Evolutionary conservation across 441 rosid species (phyloP), one percentile per base, ranked within the genome.

Genomic region (Populus tomentosa): DNA sequence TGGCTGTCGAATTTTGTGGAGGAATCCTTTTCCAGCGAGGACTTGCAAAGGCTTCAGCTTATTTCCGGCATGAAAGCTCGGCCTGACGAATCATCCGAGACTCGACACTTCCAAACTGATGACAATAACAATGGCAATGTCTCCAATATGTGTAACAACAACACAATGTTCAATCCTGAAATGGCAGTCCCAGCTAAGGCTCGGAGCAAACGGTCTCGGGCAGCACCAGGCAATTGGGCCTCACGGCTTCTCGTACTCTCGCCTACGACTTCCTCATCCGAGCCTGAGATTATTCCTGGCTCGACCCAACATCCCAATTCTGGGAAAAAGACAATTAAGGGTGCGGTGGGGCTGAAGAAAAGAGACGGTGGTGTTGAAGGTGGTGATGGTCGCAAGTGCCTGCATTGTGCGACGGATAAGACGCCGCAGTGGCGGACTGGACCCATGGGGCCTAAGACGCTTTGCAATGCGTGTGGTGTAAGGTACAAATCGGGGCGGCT

Each of bases 351-450:
- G 84, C 67, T 84, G 70, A 85, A 87, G 50, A 78, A 76, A 23
- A 75, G 83, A 1, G 36, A 73, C 20, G 83, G 77, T 0, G 87
- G 81, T 7, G 81, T 70, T 1, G 81, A 84, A 1, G 80, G 38
- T 10, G 78, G 79, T 11, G 87, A 88, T 33, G 94, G 87, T 0
- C 75, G 97, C 77, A 87, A 79, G 77, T 93, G 98, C 75, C 83
- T 91, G 59, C 98, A 94, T 78, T 94, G 98, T 65, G 92, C 93
- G 26, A 90, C 97, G 13, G 97, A 94, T 73, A 94, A 91, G 89
- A 94, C 98, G 18, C 98, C 98, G 56, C 98, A 94, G 80, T 94
- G 98, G 98, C 76, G 98, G 69, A 94, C 97, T 1, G 98, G 98
- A 18, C 98, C 98, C 7, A 87, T 92, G 94, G 98, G 98, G 2